phyloP scores from a whole-genome alignment of 495 filamentous ascomycete species.

The Aspergillus funiculosus region DNA sequence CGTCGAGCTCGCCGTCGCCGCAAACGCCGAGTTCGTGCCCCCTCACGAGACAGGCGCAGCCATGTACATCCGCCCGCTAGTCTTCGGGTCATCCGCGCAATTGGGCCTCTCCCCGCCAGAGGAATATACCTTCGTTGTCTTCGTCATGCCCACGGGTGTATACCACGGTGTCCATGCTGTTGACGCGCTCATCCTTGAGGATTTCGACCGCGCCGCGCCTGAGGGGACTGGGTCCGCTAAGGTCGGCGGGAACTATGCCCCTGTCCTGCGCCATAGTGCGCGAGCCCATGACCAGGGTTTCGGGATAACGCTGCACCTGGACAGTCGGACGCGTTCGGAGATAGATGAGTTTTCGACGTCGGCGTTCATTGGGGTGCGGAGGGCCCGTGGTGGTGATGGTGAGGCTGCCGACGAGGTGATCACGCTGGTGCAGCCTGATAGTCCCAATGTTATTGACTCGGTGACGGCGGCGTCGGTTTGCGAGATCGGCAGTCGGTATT shows the following conservation, averaged over 20 bases:
- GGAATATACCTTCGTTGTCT: conserved; percentile 83
- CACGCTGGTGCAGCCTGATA: conserved; percentile 73
- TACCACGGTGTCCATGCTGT: conserved; percentile 84
- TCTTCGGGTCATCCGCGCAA: conserved; percentile 80
- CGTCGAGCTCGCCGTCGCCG: conserved; percentile 70
- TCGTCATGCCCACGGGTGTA: conserved; percentile 77
- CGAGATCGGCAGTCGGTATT: conserved; percentile 57
- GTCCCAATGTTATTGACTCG: conserved; percentile 73
- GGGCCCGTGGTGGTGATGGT: too few relatives aligned
- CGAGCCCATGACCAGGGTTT: conserved; percentile 65
- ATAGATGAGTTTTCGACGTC: conserved; percentile 89
- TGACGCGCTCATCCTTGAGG: conserved; percentile 66
- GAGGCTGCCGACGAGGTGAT: conserved; percentile 52
- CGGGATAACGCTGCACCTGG: conserved; percentile 82
- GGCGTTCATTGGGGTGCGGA: conserved; percentile 72
- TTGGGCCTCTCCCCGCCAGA: conserved; percentile 76
- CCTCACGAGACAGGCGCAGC: conserved; percentile 77
- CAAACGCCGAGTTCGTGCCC: conserved; percentile 84
- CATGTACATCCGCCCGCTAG: conserved; percentile 80
- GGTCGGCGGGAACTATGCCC: conserved; percentile 58
- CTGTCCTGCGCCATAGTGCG: conserved; percentile 73
- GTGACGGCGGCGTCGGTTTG: conserved; percentile 69
- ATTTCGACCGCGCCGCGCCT: conserved; percentile 54
- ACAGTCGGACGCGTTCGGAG: conserved; percentile 69
- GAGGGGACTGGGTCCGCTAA: conserved; percentile 50